Conservation (phyloP, 2,329 filamentous ascomycete species). For the Diaporthe longicolla region DNA sequence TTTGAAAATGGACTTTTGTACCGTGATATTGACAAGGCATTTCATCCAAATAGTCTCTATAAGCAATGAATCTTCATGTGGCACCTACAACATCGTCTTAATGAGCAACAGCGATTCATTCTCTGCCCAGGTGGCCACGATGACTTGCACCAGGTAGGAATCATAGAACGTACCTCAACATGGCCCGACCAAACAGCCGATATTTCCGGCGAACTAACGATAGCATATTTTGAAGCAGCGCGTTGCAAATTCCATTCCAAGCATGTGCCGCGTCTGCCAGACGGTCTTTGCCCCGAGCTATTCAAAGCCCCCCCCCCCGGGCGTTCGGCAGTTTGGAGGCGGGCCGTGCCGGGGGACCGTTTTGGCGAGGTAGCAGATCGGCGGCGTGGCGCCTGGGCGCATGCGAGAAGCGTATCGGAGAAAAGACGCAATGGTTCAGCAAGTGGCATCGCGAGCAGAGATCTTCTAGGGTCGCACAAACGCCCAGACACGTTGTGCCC, state of each 20-base stretch:
- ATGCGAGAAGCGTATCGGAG: slow-evolving; percentile 12
- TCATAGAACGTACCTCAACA: background rate
- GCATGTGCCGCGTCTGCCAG: background rate
- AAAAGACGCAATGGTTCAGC: background rate
- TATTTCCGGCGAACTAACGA: background rate
- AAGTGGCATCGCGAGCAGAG: background rate
- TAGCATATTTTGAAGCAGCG: background rate
- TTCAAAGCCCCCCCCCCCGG: background rate
- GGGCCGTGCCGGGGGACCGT: slow-evolving; percentile 25
- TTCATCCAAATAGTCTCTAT: background rate
- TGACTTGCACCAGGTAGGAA: background rate
- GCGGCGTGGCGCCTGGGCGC: slow-evolving; percentile 22
- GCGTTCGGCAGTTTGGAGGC: slow-evolving; percentile 4
- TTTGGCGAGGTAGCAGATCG: slow-evolving; percentile 31
- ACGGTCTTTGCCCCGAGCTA: background rate
- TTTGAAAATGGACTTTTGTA: too few relatives aligned
- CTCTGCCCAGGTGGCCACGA: background rate
- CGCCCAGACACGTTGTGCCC: too few relatives aligned
- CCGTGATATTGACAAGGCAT: background rate
- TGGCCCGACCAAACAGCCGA: background rate
- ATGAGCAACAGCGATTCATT: background rate
- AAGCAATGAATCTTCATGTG: background rate
- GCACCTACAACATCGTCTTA: background rate
- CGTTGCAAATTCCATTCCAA: background rate
- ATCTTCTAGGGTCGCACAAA: background rate